These are phyloP conservation scores for Apophysomyces variabilis DNA, from an alignment of 371 early-diverging fungal genomes.

Conservation along the genomic window DNA sequence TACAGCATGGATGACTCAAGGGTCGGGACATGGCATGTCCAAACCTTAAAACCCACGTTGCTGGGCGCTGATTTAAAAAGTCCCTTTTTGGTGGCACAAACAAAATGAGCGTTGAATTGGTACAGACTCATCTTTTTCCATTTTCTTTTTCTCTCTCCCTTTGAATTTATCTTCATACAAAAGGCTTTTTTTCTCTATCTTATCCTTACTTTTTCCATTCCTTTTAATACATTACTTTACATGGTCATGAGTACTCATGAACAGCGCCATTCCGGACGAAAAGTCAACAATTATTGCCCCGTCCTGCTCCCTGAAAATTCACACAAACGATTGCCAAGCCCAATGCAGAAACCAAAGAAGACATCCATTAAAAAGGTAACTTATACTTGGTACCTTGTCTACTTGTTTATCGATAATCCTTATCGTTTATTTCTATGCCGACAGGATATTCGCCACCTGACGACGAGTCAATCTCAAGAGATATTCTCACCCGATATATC, in stretches of 20 bases:
- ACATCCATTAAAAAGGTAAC: neutral
- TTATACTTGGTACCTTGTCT: no score
- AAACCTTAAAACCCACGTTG: slow-evolving; percentile 8
- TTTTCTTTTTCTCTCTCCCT: neutral
- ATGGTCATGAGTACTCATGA: neutral
- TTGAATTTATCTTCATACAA: neutral
- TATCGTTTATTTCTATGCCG: no score
- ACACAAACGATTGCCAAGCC: neutral
- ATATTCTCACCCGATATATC: slow-evolving; percentile 1
- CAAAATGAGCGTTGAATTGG: slow-evolving; percentile 8
- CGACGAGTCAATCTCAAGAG: neutral
- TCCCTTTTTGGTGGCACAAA: neutral
- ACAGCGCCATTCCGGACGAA: neutral
- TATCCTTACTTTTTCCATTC: neutral
- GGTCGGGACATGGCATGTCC: no score
- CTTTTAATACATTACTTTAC: no score
- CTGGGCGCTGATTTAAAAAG: neutral
- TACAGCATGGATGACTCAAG: no score
- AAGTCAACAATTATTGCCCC: neutral
- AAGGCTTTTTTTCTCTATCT: neutral
- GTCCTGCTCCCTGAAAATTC: neutral
- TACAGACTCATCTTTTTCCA: neutral
- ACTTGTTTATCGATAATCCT: no score
- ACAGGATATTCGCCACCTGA: neutral
- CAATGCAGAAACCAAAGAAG: neutral